These are phyloP conservation scores for Pulchroboletus neoregius DNA, from an alignment of 1,284 basidiomycete species.

Conservation along the genomic window DNA sequence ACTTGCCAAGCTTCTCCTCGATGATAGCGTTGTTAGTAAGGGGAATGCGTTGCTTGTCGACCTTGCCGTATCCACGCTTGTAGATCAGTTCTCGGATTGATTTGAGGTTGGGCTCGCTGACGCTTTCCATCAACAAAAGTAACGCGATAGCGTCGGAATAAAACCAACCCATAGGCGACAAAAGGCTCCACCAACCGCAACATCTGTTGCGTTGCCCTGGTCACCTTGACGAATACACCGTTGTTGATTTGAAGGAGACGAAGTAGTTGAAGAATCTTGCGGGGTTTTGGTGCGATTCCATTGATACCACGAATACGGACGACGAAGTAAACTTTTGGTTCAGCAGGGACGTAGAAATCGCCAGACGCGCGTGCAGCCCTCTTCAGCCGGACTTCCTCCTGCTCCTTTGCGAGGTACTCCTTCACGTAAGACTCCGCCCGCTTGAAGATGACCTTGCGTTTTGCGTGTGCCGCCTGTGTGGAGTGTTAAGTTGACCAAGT, in stretches of 20 bases:
- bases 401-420: slow-evolving; percentile 91
- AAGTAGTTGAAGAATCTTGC: slow-evolving; percentile 98
- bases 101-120: slow-evolving; percentile 91
- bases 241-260: slow-evolving; percentile 99
- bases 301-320: slow-evolving; percentile 99
- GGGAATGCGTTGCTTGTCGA: slow-evolving; percentile 96
- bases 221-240: slow-evolving; percentile 97
- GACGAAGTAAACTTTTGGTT: slow-evolving; percentile 98
- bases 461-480: slow-evolving; percentile 77
- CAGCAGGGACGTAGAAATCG: slow-evolving; percentile 96
- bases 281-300: slow-evolving; percentile 98
- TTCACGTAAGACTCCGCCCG: slow-evolving; percentile 98
- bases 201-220: slow-evolving; percentile 97
- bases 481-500: slow-evolving; percentile 12
- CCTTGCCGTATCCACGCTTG: slow-evolving; percentile 99
- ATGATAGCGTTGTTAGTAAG: slow-evolving; percentile 94
- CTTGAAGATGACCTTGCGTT: slow-evolving; percentile 99
- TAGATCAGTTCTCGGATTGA: slow-evolving; percentile 97
- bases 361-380: slow-evolving; percentile 88
- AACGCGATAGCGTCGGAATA: not conserved
- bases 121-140: slow-evolving; percentile 7
- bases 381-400: slow-evolving; percentile 95
- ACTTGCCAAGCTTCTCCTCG: slow-evolving; percentile 89
- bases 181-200: slow-evolving; percentile 97
- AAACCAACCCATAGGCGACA: slow-evolving; percentile 85